Base-by-base conservation (phyloP, 306 rosid species). In the Cucurbita ficifolia region DNA sequence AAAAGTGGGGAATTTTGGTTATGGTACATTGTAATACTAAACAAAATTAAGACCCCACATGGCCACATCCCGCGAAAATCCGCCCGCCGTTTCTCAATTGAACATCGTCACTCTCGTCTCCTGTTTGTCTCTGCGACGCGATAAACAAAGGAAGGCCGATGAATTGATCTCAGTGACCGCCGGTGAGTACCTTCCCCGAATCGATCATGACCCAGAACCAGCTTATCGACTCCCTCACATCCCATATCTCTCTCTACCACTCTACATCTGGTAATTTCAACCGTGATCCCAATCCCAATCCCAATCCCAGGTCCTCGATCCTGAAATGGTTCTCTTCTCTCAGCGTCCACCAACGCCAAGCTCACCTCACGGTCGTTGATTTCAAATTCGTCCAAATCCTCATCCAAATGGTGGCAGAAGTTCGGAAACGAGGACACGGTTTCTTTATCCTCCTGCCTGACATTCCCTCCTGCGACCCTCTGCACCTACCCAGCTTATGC, bases 241-340 rank as follows among this genome's bases (percentile, higher is more conserved):
- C 98, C 13, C 96, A 90, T 79, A 87, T 92, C 80, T 88, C 98
- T 40, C 86, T 92, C 77, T 92, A 90, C 85, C 89, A 87, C 58
- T 90, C 90, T 0, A 81, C 43, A 42, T 76, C 88, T 69, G 78
- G 49, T 8, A 43, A 76, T 38, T 67, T 83, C 1, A 73, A 77
- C 76, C 76, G 72, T 1, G 70, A 51, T 22, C 36, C 75, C 2
- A 79, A 70, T 78, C 78, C 75, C 2, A 79, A 70, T 78, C 78
- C 86, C 42, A 81, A 70, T 74, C 81, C 87, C 33, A 72, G 96
- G 76, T 59, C 88, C 16, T 53, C 88, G 10, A 81, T 92, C 53
- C 90, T 90, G 62, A 88, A 83, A 81, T 88, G 98, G 98, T 88
- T 92, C 85, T 76, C 88, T 0, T 88, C 96, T 13, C 98, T 92